Conservation (phyloP, 164 flowering plant species). For the Chimonanthus praecox region DNA sequence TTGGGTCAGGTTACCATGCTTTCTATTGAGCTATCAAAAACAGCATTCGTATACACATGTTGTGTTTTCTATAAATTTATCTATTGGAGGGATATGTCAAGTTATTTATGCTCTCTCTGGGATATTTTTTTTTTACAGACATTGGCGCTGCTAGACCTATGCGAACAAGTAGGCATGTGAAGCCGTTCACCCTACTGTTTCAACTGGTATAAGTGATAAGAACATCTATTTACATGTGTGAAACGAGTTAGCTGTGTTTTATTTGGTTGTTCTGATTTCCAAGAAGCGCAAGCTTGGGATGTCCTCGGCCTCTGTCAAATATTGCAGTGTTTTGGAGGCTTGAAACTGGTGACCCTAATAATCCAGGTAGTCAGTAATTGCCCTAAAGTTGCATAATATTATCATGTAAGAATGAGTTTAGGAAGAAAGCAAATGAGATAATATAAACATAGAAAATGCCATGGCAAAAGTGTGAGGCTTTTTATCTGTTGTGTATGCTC, state of each 20-base stretch:
- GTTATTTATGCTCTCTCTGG: no score
- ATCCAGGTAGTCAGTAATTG: neutral
- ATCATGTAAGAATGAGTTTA: neutral
- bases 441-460: neutral
- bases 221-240: neutral
- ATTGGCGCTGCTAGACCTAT: conserved; percentile 11
- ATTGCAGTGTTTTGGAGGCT: neutral
- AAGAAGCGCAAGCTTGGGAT: conserved; percentile 14
- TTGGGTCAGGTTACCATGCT: no score
- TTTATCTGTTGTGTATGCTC: no score
- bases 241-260: neutral
- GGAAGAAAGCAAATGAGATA: neutral
- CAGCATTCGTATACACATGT: no score
- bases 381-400: conserved; percentile 1
- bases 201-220: neutral
- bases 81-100: no score
- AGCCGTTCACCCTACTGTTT: neutral
- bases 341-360: neutral
- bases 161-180: conserved; percentile 13
- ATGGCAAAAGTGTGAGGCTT: neutral
- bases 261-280: no score
- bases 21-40: no score
- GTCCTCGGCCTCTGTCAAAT: neutral
- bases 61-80: no score
- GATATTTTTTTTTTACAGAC: conserved; percentile 4